A percentile compares a stretch with the other conserved stretches of the same genome.
Evolutionary conservation across 192 early-diverging fungal genomes (phyloP).

Genomic region (Lunasporangiospora selenospora): DNA sequence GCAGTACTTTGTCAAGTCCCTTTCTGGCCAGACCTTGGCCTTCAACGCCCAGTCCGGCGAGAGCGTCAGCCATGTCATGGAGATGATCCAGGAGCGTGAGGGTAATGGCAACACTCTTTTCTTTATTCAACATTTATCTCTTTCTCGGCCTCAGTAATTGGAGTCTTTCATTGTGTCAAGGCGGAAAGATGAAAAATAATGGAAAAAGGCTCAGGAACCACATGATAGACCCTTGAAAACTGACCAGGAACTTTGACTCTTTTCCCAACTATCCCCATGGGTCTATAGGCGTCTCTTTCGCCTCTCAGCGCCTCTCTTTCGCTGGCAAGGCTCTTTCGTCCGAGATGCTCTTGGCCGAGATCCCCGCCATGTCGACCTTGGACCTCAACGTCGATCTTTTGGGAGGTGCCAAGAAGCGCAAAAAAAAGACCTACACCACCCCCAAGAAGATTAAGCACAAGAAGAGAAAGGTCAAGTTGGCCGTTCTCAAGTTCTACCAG

Average conservation of each 20-base stretch:
- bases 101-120: conserved; percentile 25
- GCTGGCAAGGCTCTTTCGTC: conserved; percentile 52
- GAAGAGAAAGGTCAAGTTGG: conserved; percentile 99
- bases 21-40: conserved; percentile 66
- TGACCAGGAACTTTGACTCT: neutral
- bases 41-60: conserved; percentile 57
- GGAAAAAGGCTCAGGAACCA: neutral
- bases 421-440: conserved; percentile 99
- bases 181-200: conserved; percentile 14
- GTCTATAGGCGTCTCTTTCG: conserved; percentile 17
- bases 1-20: conserved; percentile 71
- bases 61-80: conserved; percentile 60
- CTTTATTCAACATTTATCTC: neutral
- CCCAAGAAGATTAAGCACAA: conserved; percentile 99
- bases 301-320: conserved; percentile 58
- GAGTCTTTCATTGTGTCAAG: neutral
- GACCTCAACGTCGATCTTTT: conserved; percentile 60
- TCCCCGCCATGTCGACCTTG: conserved; percentile 49
- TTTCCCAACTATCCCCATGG: neutral
- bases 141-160: neutral
- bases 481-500: conserved; percentile 99
- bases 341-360: conserved; percentile 21
- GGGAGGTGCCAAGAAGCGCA: conserved; percentile 98
- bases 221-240: neutral
- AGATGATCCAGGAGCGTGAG: conserved; percentile 60